Percentiles rank a stretch among this genome's conserved stretches.
Conservation (phyloP, 768 basidiomycete genomes). For the Tephrocybe sp. region DNA sequence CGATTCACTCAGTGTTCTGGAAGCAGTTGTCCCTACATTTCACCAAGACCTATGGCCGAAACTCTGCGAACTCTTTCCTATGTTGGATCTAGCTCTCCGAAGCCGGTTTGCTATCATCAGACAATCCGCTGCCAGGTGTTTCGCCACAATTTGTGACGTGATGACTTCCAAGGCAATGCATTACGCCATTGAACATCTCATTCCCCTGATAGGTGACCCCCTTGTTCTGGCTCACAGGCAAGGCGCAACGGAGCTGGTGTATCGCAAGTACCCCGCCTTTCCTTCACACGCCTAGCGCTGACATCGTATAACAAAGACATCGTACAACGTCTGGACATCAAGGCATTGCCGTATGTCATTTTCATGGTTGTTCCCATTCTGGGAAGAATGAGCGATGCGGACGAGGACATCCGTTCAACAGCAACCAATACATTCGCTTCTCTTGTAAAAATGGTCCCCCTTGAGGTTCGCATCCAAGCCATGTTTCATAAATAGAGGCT, state of each 20-base stretch:
- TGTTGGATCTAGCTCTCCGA: slow-evolving; percentile 72
- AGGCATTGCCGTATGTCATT: slow-evolving; percentile 93
- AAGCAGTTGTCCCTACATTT: slow-evolving; percentile 75
- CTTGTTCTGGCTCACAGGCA: slow-evolving; percentile 73
- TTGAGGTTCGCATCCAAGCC: slow-evolving; percentile 63
- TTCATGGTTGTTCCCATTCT: slow-evolving; percentile 96
- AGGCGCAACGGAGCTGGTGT: slow-evolving; percentile 87
- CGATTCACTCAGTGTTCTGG: slow-evolving; percentile 88
- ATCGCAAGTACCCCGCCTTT: slow-evolving; percentile 59
- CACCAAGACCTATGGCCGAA: slow-evolving; percentile 67
- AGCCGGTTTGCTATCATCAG: slow-evolving; percentile 89
- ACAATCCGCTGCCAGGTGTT: slow-evolving; percentile 80
- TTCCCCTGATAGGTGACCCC: slow-evolving; percentile 83
- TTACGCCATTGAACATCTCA: slow-evolving; percentile 79
- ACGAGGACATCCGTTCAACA: slow-evolving; percentile 88
- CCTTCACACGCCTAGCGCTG: not conserved
- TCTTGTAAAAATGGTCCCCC: slow-evolving; percentile 95
- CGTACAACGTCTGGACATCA: slow-evolving; percentile 87
- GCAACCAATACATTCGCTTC: slow-evolving; percentile 98
- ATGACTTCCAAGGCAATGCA: slow-evolving; percentile 87
- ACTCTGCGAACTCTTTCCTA: slow-evolving; percentile 71
- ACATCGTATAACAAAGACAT: slow-evolving; percentile 63
- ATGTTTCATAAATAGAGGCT: not conserved
- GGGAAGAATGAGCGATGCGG: slow-evolving; percentile 93
- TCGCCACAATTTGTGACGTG: slow-evolving; percentile 84